These are phyloP conservation scores for Colletotrichum scovillei DNA, from an alignment of 2,329 filamentous ascomycete species.

Conservation along the genomic window DNA sequence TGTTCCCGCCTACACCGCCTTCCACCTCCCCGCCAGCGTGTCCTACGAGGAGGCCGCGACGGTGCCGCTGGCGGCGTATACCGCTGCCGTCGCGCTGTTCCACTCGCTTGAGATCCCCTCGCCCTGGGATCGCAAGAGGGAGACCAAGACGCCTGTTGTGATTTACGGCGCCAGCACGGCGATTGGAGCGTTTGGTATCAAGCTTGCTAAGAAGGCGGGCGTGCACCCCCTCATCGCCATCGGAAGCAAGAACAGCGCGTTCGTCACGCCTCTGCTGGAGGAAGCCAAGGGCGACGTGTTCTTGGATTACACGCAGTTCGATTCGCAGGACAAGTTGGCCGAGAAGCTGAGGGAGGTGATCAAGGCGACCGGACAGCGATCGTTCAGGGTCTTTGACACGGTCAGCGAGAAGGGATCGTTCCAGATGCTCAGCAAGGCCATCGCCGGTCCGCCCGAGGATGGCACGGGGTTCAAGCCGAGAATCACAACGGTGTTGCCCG, in stretches of 20 bases:
- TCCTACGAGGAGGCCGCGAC: slow-evolving; percentile 68
- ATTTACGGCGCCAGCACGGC: slow-evolving; percentile 63
- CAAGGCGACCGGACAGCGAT: slow-evolving; percentile 18
- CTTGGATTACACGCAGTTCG: slow-evolving; percentile 37
- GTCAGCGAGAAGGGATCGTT: slow-evolving; percentile 36
- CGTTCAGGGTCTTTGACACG: slow-evolving; percentile 33
- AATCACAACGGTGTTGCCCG: slow-evolving; percentile 35
- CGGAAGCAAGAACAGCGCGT: slow-evolving; percentile 54
- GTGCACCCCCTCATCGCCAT: slow-evolving; percentile 69
- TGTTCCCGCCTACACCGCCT: slow-evolving; percentile 65
- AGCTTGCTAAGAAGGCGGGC: slow-evolving; percentile 60
- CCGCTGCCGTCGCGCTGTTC: slow-evolving; percentile 63
- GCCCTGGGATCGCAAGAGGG: slow-evolving; percentile 52
- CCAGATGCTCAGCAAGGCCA: slow-evolving; percentile 31
- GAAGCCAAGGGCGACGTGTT: slow-evolving; percentile 32
- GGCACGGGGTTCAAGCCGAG: slow-evolving; percentile 29
- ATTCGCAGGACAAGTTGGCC: slow-evolving; percentile 29
- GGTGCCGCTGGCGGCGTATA: slow-evolving; percentile 66
- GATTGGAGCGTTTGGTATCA: slow-evolving; percentile 67
- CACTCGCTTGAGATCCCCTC: slow-evolving; percentile 57
- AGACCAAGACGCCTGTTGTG: slow-evolving; percentile 40
- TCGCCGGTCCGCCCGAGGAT: slow-evolving; percentile 32
- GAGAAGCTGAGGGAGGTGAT: slow-evolving; percentile 34
- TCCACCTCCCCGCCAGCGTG: slow-evolving; percentile 60
- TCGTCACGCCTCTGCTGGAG: slow-evolving; percentile 27